Conservation (phyloP, 176 grass and related monocot species). For the Carex scoparia region DNA sequence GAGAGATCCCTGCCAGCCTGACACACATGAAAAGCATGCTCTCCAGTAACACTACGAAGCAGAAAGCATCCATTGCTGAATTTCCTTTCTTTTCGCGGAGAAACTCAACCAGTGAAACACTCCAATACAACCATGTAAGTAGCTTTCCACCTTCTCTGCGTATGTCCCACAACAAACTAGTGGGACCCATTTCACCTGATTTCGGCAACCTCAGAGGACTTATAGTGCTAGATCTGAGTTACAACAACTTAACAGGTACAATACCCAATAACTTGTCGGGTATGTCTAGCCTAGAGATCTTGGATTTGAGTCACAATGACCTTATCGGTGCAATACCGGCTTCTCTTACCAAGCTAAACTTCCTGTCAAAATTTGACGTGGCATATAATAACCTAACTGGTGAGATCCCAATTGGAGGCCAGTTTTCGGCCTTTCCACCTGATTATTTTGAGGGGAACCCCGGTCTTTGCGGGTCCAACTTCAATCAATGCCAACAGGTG, state of each 20-base stretch:
- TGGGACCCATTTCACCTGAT: slow-evolving; percentile 38
- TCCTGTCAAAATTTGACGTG: slow-evolving; percentile 48
- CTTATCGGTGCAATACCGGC: slow-evolving; percentile 73
- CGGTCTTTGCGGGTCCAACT: slow-evolving; percentile 40
- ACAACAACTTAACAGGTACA: slow-evolving; percentile 64
- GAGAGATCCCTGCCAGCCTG: slow-evolving; percentile 56
- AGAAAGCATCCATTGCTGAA: slow-evolving; percentile 27
- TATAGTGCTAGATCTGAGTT: slow-evolving; percentile 54
- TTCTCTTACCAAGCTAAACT: slow-evolving; percentile 29
- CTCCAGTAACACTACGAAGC: slow-evolving; percentile 22
- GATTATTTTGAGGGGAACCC: slow-evolving; percentile 67
- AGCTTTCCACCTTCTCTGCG: slow-evolving; percentile 75
- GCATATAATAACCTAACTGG: slow-evolving; percentile 63
- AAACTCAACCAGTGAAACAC: slow-evolving; percentile 49
- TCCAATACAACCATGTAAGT: slow-evolving; percentile 82
- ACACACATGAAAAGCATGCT: slow-evolving; percentile 45
- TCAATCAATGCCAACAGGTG: slow-evolving; percentile 24
- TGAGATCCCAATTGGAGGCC: slow-evolving; percentile 61
- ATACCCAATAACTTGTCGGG: slow-evolving; percentile 64
- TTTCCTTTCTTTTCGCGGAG: slow-evolving; percentile 62
- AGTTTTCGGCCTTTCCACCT: slow-evolving; percentile 60
- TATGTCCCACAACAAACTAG: slow-evolving; percentile 54
- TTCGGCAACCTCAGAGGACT: slow-evolving; percentile 62
- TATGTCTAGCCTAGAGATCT: slow-evolving; percentile 62
- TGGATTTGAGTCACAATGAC: slow-evolving; percentile 73